Conservation (phyloP, 768 basidiomycete genomes). For the Xerocomellus chrysenteron region DNA sequence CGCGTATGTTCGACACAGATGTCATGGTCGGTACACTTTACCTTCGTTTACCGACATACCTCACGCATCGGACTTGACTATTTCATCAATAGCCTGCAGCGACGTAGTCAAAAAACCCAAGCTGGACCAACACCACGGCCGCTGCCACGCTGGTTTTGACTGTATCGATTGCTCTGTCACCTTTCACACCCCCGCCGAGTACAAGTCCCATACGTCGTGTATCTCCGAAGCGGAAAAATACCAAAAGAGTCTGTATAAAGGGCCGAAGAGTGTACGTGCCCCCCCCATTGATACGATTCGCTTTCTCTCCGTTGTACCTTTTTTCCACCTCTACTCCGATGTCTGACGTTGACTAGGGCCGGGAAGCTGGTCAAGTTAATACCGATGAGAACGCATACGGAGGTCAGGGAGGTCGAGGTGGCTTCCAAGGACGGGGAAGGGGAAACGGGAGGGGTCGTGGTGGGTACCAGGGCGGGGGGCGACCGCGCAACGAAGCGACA, state of each 20-base stretch:
- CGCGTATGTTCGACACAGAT: conserved; percentile 44
- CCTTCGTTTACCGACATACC: background rate
- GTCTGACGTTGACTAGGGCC: conserved; percentile 5
- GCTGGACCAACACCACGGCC: conserved; percentile 69
- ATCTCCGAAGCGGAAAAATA: conserved; percentile 94
- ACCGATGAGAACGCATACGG: conserved; percentile 13
- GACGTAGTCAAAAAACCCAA: conserved; percentile 95
- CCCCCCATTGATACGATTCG: background rate
- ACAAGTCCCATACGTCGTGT: conserved; percentile 80
- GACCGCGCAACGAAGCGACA: conserved; percentile 34
- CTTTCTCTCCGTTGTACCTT: background rate
- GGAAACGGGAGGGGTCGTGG: conserved; percentile 37
- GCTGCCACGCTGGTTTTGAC: conserved; percentile 69
- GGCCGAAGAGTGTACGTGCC: conserved; percentile 51
- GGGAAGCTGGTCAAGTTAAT: background rate
- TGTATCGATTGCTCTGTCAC: conserved; percentile 89
- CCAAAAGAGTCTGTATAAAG: conserved; percentile 83
- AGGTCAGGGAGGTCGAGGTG: conserved; percentile 4
- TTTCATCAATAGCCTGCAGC: conserved; percentile 54
- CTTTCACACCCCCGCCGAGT: conserved; percentile 73
- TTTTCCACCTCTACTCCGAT: background rate
- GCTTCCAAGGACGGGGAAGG: conserved; percentile 27
- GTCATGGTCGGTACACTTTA: conserved; percentile 54
- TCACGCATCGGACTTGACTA: background rate
- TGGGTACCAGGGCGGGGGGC: conserved; percentile 28